Conservation (phyloP, 768 basidiomycete species). For the Suillus ampliporus region DNA sequence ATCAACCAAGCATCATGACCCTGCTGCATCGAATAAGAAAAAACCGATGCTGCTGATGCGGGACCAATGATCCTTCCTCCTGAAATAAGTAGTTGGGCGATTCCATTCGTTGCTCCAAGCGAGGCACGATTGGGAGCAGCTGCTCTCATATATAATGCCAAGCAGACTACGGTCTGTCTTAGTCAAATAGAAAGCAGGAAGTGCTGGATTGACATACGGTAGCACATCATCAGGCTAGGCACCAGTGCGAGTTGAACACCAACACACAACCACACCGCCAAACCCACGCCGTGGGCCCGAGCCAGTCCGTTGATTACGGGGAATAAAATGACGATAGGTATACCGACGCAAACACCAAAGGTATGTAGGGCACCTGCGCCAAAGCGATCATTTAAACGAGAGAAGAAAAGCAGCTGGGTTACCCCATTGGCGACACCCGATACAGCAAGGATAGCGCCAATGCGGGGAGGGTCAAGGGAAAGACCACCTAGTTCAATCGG, state of each 20-base stretch:
- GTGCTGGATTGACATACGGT: slow-evolving; percentile 28
- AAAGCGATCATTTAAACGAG: slow-evolving; percentile 32
- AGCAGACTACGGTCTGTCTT: not conserved
- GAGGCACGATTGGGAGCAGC: slow-evolving; percentile 69
- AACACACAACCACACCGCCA: slow-evolving; percentile 35
- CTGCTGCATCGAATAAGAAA: slow-evolving; percentile 64
- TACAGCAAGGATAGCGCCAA: slow-evolving; percentile 42
- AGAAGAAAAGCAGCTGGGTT: slow-evolving; percentile 40
- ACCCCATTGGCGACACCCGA: slow-evolving; percentile 38
- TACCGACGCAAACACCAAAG: slow-evolving; percentile 31
- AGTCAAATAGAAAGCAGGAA: not conserved
- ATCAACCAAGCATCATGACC: slow-evolving; percentile 29
- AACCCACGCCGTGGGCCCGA: slow-evolving; percentile 22
- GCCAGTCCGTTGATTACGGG: slow-evolving; percentile 36
- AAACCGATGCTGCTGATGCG: slow-evolving; percentile 63
- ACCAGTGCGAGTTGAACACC: slow-evolving; percentile 29
- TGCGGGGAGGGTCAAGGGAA: slow-evolving; percentile 40
- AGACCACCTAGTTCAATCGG: slow-evolving; percentile 42
- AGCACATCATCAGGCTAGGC: slow-evolving; percentile 34
- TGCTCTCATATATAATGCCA: not conserved
- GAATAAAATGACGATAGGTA: slow-evolving; percentile 37
- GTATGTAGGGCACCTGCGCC: slow-evolving; percentile 40
- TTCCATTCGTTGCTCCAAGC: slow-evolving; percentile 73
- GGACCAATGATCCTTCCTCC: slow-evolving; percentile 58
- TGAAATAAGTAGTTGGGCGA: slow-evolving; percentile 50